phyloP scores from a whole-genome alignment of 73 alveolate species.

The Paramecium primaurelia region DNA sequence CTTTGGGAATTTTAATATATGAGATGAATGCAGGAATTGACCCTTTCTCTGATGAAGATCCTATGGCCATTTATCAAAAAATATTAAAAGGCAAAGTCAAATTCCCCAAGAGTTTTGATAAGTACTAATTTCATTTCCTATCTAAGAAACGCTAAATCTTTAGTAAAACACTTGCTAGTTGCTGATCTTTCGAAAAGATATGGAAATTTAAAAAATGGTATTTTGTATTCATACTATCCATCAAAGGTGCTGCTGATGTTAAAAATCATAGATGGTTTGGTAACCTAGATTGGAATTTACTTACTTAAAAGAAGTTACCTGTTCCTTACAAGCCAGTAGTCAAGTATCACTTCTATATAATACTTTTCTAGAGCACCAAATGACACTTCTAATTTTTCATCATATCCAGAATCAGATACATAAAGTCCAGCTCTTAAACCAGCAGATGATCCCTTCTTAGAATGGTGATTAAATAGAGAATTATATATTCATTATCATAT shows the following conservation, averaged over 20 bases:
- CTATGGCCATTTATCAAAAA: slow-evolving; percentile 79
- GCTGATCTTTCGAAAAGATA: slow-evolving; percentile 83
- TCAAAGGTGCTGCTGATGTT: slow-evolving; percentile 66
- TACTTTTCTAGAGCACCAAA: slow-evolving; percentile 58
- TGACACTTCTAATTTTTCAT: slow-evolving; percentile 73
- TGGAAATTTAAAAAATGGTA: slow-evolving; percentile 82
- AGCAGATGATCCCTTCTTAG: slow-evolving; percentile 84
- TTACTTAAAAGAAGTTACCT: slow-evolving; percentile 63
- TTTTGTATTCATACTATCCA: not conserved
- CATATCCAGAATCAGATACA: slow-evolving; percentile 83
- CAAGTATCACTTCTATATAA: slow-evolving; percentile 1
- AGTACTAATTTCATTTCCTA: slow-evolving; percentile 27
- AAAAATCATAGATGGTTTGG: slow-evolving; percentile 78
- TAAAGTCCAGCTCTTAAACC: slow-evolving; percentile 75
- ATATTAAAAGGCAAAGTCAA: slow-evolving; percentile 77
- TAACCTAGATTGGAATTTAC: slow-evolving; percentile 77
- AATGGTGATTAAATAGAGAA: slow-evolving; percentile 68
- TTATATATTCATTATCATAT: slow-evolving; percentile 17
- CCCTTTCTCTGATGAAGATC: slow-evolving; percentile 84
- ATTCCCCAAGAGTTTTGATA: slow-evolving; percentile 81
- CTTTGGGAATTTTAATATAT: slow-evolving; percentile 80
- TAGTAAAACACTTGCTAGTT: slow-evolving; percentile 82
- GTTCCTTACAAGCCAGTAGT: slow-evolving; percentile 80
- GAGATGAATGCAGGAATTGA: slow-evolving; percentile 88
- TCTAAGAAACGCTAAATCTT: slow-evolving; percentile 74